Evolutionary conservation across 495 filamentous ascomycete genomes (phyloP), one percentile per base, ranked within the genome.

Genomic region (Xylaria sp.): DNA sequence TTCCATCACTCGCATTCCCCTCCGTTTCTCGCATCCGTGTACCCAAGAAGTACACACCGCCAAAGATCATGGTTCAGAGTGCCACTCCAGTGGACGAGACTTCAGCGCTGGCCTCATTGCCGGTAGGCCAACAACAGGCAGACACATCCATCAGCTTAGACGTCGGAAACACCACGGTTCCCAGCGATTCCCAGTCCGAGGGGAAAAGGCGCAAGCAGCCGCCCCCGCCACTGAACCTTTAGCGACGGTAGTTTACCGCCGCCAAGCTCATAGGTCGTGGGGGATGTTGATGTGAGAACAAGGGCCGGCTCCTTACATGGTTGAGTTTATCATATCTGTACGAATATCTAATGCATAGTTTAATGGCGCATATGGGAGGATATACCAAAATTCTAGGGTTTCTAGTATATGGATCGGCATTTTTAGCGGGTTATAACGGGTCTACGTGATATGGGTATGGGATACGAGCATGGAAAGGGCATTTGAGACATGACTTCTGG

Each of bases 31-130:
- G 67, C 40, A 69, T 78, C 2, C 55, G 66, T 14, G 61, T 68
- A 14, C 74, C 74, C 1, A 76, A 71, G 50, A 73, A 73, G 35
- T 76, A 77, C 53, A 43, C 69, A 8, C 77, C 77, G 31, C 77
- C 77, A 29, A 58, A 33, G 41, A 77, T 79, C 29, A 33, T 35
- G 33, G 61, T 79, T 33, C 72, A 76, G 31, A 69, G 26, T 19
- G 55, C 69, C 14, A 75, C 73, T 2, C 74, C 75, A 0, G 40
- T 63, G 8, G 69, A 70, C 4, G 57, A 67, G 0, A 17, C 35
- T 43, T 55, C 68, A 40, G 55, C 31, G n/a, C 15, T 41, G 6
- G 15, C 15, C 9, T 40, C 44, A 2, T n/a, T 19, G 9, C 24
- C 43, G 11, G 24, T 21, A n/a, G 21, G 7, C 0, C 31, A 26